Conservation (phyloP, 192 early-diverging fungal species). For the Coemansia sp. region DNA sequence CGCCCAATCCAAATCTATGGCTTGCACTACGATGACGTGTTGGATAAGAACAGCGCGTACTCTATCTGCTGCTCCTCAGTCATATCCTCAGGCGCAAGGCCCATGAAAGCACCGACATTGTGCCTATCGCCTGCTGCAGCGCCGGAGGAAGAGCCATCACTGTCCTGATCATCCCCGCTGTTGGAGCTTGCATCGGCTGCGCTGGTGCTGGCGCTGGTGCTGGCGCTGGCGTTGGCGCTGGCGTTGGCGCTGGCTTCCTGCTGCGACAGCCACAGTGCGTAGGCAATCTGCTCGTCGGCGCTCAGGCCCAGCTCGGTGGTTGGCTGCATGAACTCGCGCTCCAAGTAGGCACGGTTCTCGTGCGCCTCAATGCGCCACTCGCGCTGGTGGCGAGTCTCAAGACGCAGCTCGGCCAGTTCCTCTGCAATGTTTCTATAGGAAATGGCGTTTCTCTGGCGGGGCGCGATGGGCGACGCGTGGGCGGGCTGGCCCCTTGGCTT, state of each 20-base stretch:
- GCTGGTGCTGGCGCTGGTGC: too few species aligned
- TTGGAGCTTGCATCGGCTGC: too few species aligned
- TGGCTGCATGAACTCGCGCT: slow-evolving; percentile 33
- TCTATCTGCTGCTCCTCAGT: slow-evolving; percentile 35
- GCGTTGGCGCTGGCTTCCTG: neutral
- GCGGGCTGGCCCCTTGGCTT: neutral
- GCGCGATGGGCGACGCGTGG: neutral
- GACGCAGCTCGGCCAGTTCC: slow-evolving; percentile 20
- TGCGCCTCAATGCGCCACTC: slow-evolving; percentile 15
- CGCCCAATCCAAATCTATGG: too few species aligned
- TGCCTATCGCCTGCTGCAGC: neutral
- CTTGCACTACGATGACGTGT: neutral
- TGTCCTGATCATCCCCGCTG: too few species aligned
- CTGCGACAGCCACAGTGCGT: slow-evolving; percentile 39
- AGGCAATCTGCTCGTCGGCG: slow-evolving; percentile 42
- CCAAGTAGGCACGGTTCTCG: slow-evolving; percentile 14
- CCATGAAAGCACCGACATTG: neutral
- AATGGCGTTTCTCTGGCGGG: neutral
- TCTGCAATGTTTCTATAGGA: slow-evolving; percentile 1
- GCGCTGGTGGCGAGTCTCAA: slow-evolving; percentile 19
- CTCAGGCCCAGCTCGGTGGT: slow-evolving; percentile 23
- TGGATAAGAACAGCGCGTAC: slow-evolving; percentile 29
- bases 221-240: too few species aligned
- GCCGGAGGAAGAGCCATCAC: neutral
- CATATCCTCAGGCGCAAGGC: slow-evolving; percentile 11